A percentile compares a stretch with the other conserved stretches of the same genome.
Evolutionary conservation across 495 filamentous ascomycete genomes (phyloP).

Genomic region (Penicillium bialowiezense): DNA sequence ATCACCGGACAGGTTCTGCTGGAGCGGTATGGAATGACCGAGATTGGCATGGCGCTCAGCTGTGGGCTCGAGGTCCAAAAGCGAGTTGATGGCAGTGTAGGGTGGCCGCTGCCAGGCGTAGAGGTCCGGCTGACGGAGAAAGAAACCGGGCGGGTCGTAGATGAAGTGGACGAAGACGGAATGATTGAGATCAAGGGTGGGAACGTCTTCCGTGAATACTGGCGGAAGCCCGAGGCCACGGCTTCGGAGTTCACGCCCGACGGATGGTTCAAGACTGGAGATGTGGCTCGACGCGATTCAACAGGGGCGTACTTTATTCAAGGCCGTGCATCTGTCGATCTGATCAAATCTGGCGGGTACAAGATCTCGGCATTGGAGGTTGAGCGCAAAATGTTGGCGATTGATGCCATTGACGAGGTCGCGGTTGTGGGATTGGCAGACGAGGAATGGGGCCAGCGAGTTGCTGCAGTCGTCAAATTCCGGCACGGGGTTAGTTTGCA

Average conservation of each 20-base stretch:
- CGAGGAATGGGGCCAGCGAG: slow-evolving; percentile 46
- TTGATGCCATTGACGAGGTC: slow-evolving; percentile 38
- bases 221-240: slow-evolving; percentile 42
- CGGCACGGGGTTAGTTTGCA: slow-evolving; percentile 35
- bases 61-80: slow-evolving; percentile 36
- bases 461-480: slow-evolving; percentile 42
- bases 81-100: slow-evolving; percentile 44
- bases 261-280: slow-evolving; percentile 51
- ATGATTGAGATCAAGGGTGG: slow-evolving; percentile 46
- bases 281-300: slow-evolving; percentile 38
- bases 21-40: slow-evolving; percentile 48
- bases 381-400: slow-evolving; percentile 40
- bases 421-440: slow-evolving; percentile 42
- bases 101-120: slow-evolving; percentile 45
- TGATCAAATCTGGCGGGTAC: slow-evolving; percentile 48
- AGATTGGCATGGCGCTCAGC: slow-evolving; percentile 47
- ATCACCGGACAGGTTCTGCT: slow-evolving; percentile 41
- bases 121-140: slow-evolving; percentile 41
- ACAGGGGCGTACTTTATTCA: slow-evolving; percentile 44
- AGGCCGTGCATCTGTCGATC: slow-evolving; percentile 43
- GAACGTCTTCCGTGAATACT: slow-evolving; percentile 46
- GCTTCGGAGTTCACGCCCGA: slow-evolving; percentile 41
- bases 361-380: slow-evolving; percentile 47
- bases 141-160: slow-evolving; percentile 34
- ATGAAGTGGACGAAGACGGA: slow-evolving; percentile 35